Evolutionary conservation across 768 basidiomycete genomes (phyloP), one percentile per base, ranked within the genome.

Genomic region (Mycena vitilis): DNA sequence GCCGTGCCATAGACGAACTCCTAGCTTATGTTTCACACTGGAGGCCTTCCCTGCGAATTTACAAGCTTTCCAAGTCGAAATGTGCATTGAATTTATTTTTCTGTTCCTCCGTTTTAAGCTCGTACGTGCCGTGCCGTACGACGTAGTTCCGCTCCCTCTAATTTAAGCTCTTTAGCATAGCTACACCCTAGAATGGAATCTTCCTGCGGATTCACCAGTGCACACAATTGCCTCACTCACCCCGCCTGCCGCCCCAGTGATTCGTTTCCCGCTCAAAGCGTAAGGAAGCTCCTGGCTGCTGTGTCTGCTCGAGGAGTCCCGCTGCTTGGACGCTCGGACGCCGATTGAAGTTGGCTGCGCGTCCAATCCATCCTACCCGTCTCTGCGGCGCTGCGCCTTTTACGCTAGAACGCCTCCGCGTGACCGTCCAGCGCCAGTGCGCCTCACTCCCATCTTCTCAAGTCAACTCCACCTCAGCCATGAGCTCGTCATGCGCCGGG

Each of bases 321-420:
- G 58, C 58, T 59, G 34, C 10, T 20, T 59, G 58, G 7, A 16
- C 44, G 44, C n/a, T 34, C 58, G 42, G n/a, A n/a, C n/a, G n/a
- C 58, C n/a, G 16, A 44, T 30, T 44, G 42, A 48, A 47, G 30
- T 59, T 37, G 18, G 20, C 58, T 59, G 45, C 45, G 30, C 30
- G 34, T 48, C 45, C 23, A 30, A 15, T 44, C 45, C 58, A 59
- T 48, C 58, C 44, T 48, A 15, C 58, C 45, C 48, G 47, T 45
- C 30, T 48, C 36, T 36, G 30, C 23, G 58, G 44, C 58, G 58
- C 9, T 59, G 57, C 57, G 58, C 44, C 58, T 34, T 59, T 47
- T 59, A 25, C 30, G 58, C 58, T n/a, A 36, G 42, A 45, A 42
- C 25, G 34, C 5, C 20, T 47, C 58, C 58, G 45, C 58, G 34